Percentiles rank a stretch among this genome's conserved stretches.
These are phyloP conservation scores for Bruguiera sexangula DNA, from an alignment of 345 rosid genomes.

Conservation along the genomic window DNA sequence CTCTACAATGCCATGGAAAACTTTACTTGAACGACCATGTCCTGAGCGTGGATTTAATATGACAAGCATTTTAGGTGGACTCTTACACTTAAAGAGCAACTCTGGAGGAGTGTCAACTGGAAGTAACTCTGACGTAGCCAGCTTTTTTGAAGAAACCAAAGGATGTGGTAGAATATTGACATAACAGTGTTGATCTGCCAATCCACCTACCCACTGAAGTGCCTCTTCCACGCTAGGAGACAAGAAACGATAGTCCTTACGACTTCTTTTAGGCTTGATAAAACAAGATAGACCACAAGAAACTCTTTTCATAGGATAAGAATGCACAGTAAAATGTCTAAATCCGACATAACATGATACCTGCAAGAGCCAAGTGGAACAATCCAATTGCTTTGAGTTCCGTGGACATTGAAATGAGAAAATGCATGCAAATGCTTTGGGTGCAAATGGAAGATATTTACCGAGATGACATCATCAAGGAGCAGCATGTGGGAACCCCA, in stretches of 20 bases:
- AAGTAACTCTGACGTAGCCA: conserved; percentile 76
- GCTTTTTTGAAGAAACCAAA: conserved; percentile 80
- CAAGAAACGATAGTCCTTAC: conserved; percentile 74
- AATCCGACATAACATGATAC: conserved; percentile 78
- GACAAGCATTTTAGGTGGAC: conserved; percentile 90
- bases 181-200: conserved; percentile 92
- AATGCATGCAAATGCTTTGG: not conserved
- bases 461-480: conserved; percentile 78
- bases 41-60: conserved; percentile 95
- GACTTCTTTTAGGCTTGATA: conserved; percentile 68
- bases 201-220: conserved; percentile 95
- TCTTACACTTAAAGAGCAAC: conserved; percentile 83
- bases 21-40: conserved; percentile 85
- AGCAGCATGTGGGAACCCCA: conserved; percentile 77
- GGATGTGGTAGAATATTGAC: conserved; percentile 93
- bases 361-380: conserved; percentile 35
- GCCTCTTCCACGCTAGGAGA: conserved; percentile 81
- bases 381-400: not conserved
- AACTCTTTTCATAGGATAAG: conserved; percentile 63
- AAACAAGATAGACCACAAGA: conserved; percentile 77
- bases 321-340: conserved; percentile 84
- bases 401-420: not conserved
- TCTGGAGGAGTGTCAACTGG: conserved; percentile 85
- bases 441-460: conserved; percentile 17
- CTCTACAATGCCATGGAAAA: conserved; percentile 76